Evolutionary conservation across 1,284 basidiomycete species (phyloP).

Genomic region (Trichosporon faecale): DNA sequence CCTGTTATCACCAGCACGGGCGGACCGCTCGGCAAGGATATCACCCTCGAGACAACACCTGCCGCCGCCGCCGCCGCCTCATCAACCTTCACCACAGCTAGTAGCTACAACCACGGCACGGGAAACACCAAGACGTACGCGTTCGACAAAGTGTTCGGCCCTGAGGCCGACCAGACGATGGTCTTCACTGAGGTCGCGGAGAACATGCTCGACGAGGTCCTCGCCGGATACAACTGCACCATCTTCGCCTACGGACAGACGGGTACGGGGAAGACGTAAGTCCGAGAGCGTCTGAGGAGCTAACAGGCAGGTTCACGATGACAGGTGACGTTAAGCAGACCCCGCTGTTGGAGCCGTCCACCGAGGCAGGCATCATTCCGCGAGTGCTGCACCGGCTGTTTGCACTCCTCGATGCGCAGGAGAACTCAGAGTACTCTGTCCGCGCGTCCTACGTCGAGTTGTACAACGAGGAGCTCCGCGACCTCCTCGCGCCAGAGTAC

Average conservation of each 20-base stretch:
- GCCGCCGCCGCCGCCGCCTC: constrained; percentile 31
- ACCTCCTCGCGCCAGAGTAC: constrained; percentile 75
- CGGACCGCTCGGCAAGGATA: constrained; percentile 67
- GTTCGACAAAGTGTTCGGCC: constrained; percentile 91
- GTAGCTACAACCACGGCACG: constrained; percentile 52
- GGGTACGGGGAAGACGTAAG: constrained; percentile 96
- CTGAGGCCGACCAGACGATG: constrained; percentile 93
- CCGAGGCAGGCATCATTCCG: constrained; percentile 96
- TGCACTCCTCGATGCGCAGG: constrained; percentile 72
- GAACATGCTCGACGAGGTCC: constrained; percentile 88
- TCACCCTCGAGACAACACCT: constrained; percentile 69
- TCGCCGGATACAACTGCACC: constrained; percentile 96
- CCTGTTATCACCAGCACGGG: constrained; percentile 74
- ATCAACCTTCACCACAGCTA: constrained; percentile 53
- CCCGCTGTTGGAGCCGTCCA: constrained; percentile 73
- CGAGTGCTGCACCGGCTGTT: constrained; percentile 91
- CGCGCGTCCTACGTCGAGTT: constrained; percentile 93
- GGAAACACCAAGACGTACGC: constrained; percentile 72
- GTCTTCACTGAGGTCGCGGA: constrained; percentile 91
- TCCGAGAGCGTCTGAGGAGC: constrained; percentile 20
- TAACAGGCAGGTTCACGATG: constrained; percentile 75
- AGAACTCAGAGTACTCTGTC: constrained; percentile 77
- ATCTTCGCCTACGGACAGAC: constrained; percentile 99
- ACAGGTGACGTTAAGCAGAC: constrained; percentile 82
- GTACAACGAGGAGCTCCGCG: constrained; percentile 99